These are phyloP conservation scores for Auriscalpium orientale DNA, from an alignment of 768 basidiomycete genomes.

Conservation along the genomic window DNA sequence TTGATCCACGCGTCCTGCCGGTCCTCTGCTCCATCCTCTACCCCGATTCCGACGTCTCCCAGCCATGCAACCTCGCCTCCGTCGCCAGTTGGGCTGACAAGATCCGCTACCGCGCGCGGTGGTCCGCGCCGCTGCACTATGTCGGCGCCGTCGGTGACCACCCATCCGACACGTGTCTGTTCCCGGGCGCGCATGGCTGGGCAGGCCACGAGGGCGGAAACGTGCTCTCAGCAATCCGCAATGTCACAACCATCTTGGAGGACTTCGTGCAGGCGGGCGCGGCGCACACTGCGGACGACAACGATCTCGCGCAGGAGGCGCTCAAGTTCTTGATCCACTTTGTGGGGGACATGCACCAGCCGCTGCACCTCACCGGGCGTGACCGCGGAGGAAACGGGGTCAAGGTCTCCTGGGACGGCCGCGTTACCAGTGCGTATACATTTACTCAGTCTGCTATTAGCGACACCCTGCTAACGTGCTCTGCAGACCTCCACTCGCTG, in stretches of 20 bases:
- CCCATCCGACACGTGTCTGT: slow-evolving; percentile 67
- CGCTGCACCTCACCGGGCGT: slow-evolving; percentile 83
- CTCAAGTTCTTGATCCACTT: slow-evolving; percentile 93
- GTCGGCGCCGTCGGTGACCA: slow-evolving; percentile 68
- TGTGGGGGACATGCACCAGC: slow-evolving; percentile 89
- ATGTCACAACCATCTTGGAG: slow-evolving; percentile 59
- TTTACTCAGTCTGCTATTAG: not conserved
- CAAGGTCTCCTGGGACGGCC: slow-evolving; percentile 66
- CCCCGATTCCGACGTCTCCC: slow-evolving; percentile 19
- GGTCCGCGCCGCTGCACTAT: slow-evolving; percentile 74
- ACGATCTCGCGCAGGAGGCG: slow-evolving; percentile 58
- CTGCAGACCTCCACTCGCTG: slow-evolving; percentile 69
- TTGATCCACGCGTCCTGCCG: slow-evolving; percentile 63
- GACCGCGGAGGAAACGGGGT: slow-evolving; percentile 83
- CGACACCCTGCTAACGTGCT: not conserved
- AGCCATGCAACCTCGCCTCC: slow-evolving; percentile 68
- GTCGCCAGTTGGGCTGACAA: slow-evolving; percentile 88
- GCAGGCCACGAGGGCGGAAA: slow-evolving; percentile 48
- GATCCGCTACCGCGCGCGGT: slow-evolving; percentile 42
- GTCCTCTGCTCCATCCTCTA: slow-evolving; percentile 69
- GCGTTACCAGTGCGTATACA: slow-evolving; percentile 53
- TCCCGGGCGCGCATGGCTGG: slow-evolving; percentile 76
- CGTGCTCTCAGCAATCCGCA: slow-evolving; percentile 71
- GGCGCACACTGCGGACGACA: slow-evolving; percentile 14
- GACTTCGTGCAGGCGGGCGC: slow-evolving; percentile 31